These are phyloP conservation scores for Brachypodium distachyon DNA, from an alignment of 202 grass and related monocot genomes.

Conservation along the genomic window DNA sequence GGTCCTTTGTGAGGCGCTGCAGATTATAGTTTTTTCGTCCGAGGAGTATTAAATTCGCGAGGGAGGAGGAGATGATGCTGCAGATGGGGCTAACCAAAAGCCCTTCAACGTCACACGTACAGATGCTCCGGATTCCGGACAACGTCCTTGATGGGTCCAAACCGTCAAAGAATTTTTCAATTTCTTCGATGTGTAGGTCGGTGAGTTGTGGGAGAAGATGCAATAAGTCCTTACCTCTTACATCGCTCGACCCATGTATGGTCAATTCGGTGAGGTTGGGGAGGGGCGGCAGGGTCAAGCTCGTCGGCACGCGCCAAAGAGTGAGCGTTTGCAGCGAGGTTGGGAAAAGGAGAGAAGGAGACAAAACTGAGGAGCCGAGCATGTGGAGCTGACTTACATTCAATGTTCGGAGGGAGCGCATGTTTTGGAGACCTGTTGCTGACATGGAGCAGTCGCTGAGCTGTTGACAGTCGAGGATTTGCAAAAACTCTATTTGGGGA, in stretches of 20 bases:
- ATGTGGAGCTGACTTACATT: fast-evolving
- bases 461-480: fast-evolving
- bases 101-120: neutral
- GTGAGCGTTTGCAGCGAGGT: neutral
- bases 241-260: fast-evolving
- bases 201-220: neutral
- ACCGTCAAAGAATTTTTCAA: neutral
- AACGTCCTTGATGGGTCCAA: neutral
- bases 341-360: neutral
- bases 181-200: fast-evolving
- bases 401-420: neutral
- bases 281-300: neutral
- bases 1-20: neutral
- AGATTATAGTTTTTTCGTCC: fast-evolving
- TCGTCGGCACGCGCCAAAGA: neutral
- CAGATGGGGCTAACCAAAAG: neutral
- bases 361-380: neutral
- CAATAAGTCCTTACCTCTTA: neutral
- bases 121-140: neutral
- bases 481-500: neutral
- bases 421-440: neutral
- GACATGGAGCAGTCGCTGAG: neutral
- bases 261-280: neutral
- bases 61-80: neutral
- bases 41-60: neutral